Evolutionary conservation across 805 yeast species (phyloP).

Genomic region (Metschnikowia matae): DNA sequence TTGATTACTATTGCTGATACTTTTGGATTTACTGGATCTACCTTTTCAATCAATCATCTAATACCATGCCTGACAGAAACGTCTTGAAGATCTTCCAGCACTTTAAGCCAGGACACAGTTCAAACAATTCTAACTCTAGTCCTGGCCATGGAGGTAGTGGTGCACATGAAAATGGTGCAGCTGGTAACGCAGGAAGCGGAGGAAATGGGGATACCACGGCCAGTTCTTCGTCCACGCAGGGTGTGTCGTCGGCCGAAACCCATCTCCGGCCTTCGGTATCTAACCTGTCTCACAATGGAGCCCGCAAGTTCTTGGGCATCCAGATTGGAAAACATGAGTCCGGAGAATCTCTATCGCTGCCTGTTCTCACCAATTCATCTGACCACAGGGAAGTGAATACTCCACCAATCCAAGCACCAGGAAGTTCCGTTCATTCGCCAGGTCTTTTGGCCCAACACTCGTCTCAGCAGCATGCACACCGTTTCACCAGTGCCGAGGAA

Average conservation of each 20-base stretch:
- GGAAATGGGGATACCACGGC: background rate
- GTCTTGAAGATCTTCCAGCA: slow-evolving; percentile 39
- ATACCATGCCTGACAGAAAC: slow-evolving; percentile 41
- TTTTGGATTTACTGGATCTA: too few relatives aligned
- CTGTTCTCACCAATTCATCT: slow-evolving; percentile 31
- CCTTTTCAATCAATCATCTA: background rate
- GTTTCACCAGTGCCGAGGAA: slow-evolving; percentile 14
- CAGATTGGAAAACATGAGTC: slow-evolving; percentile 41
- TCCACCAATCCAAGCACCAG: slow-evolving; percentile 5
- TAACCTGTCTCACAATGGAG: slow-evolving; percentile 21
- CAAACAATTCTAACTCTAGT: background rate
- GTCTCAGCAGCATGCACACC: slow-evolving; percentile 10
- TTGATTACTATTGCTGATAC: too few relatives aligned
- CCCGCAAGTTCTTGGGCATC: slow-evolving; percentile 34
- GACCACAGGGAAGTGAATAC: slow-evolving; percentile 20
- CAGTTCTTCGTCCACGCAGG: slow-evolving; percentile 12
- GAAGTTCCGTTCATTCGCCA: slow-evolving; percentile 7
- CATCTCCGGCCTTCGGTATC: slow-evolving; percentile 21
- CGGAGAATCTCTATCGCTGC: slow-evolving; percentile 32
- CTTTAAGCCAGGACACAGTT: slow-evolving; percentile 27
- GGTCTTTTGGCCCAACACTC: slow-evolving; percentile 9
- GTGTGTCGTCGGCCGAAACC: slow-evolving; percentile 12
- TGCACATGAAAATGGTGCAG: too few relatives aligned
- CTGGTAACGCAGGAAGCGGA: background rate
- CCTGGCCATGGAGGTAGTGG: background rate